Conservation (phyloP, 2,329 filamentous ascomycete species). For the Zymoseptoria brevis region DNA sequence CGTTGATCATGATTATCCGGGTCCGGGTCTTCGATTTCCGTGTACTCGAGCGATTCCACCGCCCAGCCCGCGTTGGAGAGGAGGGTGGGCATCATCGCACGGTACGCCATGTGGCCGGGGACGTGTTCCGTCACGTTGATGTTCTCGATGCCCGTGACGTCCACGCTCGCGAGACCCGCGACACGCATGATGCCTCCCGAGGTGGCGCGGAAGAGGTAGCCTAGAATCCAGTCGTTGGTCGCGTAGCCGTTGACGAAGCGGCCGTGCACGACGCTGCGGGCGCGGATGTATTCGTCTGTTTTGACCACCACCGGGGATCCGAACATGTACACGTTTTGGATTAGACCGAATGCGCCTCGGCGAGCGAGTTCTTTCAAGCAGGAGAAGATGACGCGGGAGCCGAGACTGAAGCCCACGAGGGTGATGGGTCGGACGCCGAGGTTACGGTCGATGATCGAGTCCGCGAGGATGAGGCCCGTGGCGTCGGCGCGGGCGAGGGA, state of each 20-base stretch:
- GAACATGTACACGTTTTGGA: constrained; percentile 94
- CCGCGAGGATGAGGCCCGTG: constrained; percentile 84
- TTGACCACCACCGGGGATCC: constrained; percentile 88
- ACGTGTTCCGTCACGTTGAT: constrained; percentile 79
- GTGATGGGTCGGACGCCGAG: constrained; percentile 86
- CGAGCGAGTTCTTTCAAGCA: constrained; percentile 79
- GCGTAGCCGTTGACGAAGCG: constrained; percentile 92
- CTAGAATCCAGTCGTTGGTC: constrained; percentile 90
- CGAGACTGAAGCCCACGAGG: constrained; percentile 88
- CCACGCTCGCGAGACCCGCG: constrained; percentile 71
- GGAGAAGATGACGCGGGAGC: constrained; percentile 84
- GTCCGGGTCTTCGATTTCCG: constrained; percentile 93
- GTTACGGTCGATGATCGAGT: constrained; percentile 86
- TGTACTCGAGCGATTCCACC: constrained; percentile 88
- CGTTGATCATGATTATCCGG: constrained; percentile 83
- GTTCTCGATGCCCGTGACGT: constrained; percentile 81
- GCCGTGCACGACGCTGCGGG: constrained; percentile 77
- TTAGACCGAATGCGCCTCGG: constrained; percentile 73
- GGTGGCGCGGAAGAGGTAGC: constrained; percentile 89
- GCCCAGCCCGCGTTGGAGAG: constrained; percentile 83
- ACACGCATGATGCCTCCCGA: constrained; percentile 84
- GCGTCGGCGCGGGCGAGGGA: constrained; percentile 83
- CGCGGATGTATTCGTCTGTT: constrained; percentile 77
- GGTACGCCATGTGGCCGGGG: constrained; percentile 93
- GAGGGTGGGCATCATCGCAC: constrained; percentile 80